These are phyloP conservation scores for Abelmoschus esculentus DNA, from an alignment of 345 rosid genomes.

Conservation along the genomic window DNA sequence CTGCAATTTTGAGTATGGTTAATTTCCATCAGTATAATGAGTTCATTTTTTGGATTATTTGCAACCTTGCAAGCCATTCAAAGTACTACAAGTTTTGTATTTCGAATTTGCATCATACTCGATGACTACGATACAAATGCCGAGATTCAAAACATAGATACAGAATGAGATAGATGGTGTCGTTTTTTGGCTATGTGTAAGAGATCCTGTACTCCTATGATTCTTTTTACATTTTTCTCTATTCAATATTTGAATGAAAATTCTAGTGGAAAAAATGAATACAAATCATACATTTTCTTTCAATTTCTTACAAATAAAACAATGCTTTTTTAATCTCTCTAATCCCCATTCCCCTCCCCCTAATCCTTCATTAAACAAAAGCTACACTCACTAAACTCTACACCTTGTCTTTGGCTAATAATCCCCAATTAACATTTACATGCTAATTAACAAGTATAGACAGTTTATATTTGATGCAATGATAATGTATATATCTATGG, in stretches of 20 bases:
- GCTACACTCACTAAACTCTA: not conserved
- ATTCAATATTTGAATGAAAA: not conserved
- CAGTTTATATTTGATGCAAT: not conserved
- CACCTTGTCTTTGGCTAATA: not conserved
- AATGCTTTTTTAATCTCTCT: not conserved
- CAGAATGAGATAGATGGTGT: too few species aligned
- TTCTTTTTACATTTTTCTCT: not conserved
- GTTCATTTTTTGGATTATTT: not conserved
- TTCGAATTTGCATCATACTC: too few species aligned
- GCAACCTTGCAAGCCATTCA: slow-evolving; percentile 16
- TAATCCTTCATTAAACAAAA: not conserved
- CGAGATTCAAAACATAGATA: too few species aligned
- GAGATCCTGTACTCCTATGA: too few species aligned
- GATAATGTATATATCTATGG: not conserved
- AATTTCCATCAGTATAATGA: not conserved
- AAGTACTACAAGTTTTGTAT: slow-evolving; percentile 6
- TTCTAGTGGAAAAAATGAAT: too few species aligned
- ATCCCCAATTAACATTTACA: not conserved
- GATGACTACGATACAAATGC: too few species aligned
- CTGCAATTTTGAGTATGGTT: slow-evolving; percentile 17
- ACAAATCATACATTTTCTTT: not conserved
- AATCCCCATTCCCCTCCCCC: not conserved
- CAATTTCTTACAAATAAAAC: not conserved
- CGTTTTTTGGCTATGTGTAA: too few species aligned
- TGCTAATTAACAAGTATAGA: not conserved